Conservation (phyloP, 768 basidiomycete species). For the Strobilomyces confusus region DNA sequence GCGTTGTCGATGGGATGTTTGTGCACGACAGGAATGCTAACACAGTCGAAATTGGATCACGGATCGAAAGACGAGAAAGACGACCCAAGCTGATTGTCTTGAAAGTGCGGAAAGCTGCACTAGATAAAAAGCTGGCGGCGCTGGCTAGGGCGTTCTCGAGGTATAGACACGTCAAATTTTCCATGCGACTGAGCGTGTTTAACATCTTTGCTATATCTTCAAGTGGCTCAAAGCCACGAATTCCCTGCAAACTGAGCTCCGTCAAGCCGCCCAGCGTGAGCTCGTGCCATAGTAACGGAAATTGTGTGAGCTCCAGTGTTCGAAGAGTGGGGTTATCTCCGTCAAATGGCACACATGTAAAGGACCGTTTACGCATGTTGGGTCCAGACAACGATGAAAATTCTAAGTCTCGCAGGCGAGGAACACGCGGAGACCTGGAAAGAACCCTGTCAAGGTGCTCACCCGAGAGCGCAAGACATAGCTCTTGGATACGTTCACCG, state of each 20-base stretch:
- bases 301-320: neutral
- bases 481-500: neutral
- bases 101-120: neutral
- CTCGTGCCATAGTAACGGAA: neutral
- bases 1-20: neutral
- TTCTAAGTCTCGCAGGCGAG: neutral
- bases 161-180: slow-evolving; percentile 29
- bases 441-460: neutral
- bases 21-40: neutral
- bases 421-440: neutral
- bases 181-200: slow-evolving; percentile 31
- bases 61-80: neutral
- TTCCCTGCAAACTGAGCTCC: slow-evolving; percentile 29
- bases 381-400: no score
- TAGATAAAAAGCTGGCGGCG: neutral
- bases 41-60: neutral
- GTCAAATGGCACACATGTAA: neutral
- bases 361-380: no score
- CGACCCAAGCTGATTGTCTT: neutral
- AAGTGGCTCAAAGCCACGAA: slow-evolving; percentile 15
- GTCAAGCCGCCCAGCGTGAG: slow-evolving; percentile 26
- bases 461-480: neutral
- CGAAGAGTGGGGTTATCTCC: neutral
- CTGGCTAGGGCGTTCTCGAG: slow-evolving; percentile 31
- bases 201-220: slow-evolving; percentile 29